Conservation (phyloP, 768 basidiomycete genomes). For the Suillus subluteus region DNA sequence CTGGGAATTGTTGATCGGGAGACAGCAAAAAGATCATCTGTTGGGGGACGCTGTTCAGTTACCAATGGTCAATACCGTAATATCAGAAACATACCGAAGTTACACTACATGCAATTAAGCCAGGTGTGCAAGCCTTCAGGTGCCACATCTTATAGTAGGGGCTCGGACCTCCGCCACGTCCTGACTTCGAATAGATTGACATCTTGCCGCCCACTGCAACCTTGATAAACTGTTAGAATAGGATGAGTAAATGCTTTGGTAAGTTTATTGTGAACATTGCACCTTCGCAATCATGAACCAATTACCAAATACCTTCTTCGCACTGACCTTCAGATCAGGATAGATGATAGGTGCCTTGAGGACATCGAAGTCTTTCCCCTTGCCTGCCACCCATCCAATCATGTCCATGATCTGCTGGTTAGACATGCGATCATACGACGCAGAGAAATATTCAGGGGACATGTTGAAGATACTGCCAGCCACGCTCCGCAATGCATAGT, state of each 20-base stretch:
- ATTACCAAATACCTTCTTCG: slow-evolving; percentile 10
- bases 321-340: slow-evolving; percentile 3
- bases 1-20: slow-evolving; percentile 8
- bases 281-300: slow-evolving; percentile 6
- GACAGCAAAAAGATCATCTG: slow-evolving; percentile 9
- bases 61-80: background rate
- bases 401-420: background rate
- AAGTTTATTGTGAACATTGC: background rate
- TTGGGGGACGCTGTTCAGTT: background rate
- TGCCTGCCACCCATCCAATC: slow-evolving; percentile 1
- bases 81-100: background rate
- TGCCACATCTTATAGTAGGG: background rate
- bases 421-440: background rate
- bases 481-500: background rate
- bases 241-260: background rate
- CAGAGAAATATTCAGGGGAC: background rate
- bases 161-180: background rate
- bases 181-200: slow-evolving; percentile 3
- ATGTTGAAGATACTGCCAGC: slow-evolving; percentile 1
- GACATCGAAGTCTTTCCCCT: background rate
- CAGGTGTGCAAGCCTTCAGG: slow-evolving; percentile 4
- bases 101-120: slow-evolving; percentile 7
- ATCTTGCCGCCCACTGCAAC: slow-evolving; percentile 6
- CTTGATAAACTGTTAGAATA: slow-evolving; percentile 9
- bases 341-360: slow-evolving; percentile 6